These are phyloP conservation scores for Pharnaceum exiguum DNA, from an alignment of 148 eudicot species.

Conservation along the genomic window DNA sequence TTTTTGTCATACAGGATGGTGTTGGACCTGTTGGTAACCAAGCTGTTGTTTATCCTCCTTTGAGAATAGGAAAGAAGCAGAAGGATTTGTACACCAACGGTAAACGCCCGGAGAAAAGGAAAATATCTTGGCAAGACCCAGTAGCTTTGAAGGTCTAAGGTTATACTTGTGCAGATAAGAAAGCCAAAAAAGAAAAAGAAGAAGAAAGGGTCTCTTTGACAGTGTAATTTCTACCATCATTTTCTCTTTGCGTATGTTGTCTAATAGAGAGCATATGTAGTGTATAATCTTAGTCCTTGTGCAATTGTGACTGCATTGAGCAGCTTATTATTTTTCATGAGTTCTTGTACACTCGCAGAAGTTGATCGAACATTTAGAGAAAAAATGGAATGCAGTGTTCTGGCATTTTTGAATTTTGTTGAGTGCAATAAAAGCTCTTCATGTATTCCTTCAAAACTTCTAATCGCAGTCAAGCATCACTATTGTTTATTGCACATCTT, in stretches of 20 bases:
- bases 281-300: neutral
- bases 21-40: constrained; percentile 19
- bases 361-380: too few relatives aligned
- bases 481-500: too few relatives aligned
- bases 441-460: too few relatives aligned
- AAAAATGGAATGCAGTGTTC: too few relatives aligned
- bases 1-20: constrained; percentile 19
- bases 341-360: too few relatives aligned
- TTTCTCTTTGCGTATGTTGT: constrained; percentile 1
- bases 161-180: neutral
- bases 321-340: too few relatives aligned
- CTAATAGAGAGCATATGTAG: neutral
- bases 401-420: too few relatives aligned
- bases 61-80: constrained; percentile 24
- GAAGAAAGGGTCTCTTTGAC: neutral
- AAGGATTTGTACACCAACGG: constrained; percentile 20
- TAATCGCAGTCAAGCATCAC: too few relatives aligned
- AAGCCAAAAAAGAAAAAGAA: constrained; percentile 6
- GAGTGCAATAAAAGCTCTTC: too few relatives aligned
- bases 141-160: constrained; percentile 33
- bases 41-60: constrained; percentile 10
- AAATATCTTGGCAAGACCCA: constrained; percentile 39
- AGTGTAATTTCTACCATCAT: constrained; percentile 16
- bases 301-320: neutral
- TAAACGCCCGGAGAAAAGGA: constrained; percentile 28